Evolutionary conservation across 2,329 filamentous ascomycete species (phyloP).

Genomic region (Anisogramma anomala): DNA sequence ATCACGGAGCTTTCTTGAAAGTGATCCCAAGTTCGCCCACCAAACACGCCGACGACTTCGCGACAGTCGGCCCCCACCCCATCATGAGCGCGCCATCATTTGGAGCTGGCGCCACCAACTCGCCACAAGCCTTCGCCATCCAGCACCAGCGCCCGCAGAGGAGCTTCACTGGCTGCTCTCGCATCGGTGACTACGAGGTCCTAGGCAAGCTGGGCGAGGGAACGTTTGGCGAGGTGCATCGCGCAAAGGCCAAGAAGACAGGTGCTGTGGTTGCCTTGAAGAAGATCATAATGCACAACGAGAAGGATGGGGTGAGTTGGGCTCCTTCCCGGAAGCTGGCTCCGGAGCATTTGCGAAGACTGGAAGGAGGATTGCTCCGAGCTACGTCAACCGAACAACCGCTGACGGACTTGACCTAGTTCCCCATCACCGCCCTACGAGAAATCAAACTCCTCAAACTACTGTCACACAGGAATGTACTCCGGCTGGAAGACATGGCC

Average conservation of each 20-base stretch:
- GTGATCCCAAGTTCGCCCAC: background rate
- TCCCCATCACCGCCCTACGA: constrained; percentile 93
- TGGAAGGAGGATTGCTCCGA: background rate
- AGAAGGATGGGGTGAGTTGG: constrained; percentile 75
- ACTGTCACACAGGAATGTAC: constrained; percentile 78
- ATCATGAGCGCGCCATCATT: constrained; percentile 18
- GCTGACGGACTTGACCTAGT: constrained; percentile 34
- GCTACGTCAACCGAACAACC: background rate
- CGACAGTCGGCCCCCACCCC: background rate
- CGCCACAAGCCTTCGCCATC: constrained; percentile 45
- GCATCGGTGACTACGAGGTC: constrained; percentile 68
- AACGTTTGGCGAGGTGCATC: constrained; percentile 94
- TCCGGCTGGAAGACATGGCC: constrained; percentile 89
- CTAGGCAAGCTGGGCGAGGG: constrained; percentile 82
- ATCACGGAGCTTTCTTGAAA: background rate
- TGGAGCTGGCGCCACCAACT: constrained; percentile 23
- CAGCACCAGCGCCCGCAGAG: constrained; percentile 41
- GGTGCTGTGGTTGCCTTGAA: constrained; percentile 77
- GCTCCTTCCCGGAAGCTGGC: constrained; percentile 5
- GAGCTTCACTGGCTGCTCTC: constrained; percentile 75
- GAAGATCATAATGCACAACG: constrained; percentile 99
- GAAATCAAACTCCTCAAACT: constrained; percentile 97
- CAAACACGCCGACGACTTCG: background rate
- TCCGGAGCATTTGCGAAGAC: background rate
- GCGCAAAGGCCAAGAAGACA: constrained; percentile 65